These are phyloP conservation scores for Pezicula carpinea DNA, from an alignment of 2,329 filamentous ascomycete genomes.

Conservation along the genomic window DNA sequence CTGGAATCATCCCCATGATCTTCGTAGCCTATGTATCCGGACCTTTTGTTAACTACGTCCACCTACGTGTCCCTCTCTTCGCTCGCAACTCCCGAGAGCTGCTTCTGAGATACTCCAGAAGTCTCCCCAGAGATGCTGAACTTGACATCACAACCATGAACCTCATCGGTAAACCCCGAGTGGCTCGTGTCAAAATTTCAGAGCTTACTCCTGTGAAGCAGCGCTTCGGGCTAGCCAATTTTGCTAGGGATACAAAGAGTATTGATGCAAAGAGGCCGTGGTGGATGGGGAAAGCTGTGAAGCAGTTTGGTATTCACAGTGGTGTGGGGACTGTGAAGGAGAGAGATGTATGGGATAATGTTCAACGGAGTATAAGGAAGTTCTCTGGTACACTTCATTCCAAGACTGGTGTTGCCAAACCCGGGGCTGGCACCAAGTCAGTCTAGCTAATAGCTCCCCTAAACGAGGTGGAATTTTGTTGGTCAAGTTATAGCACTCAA, in stretches of 20 bases:
- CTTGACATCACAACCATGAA: constrained; percentile 37
- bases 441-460: no score
- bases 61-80: constrained; percentile 61
- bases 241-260: constrained; percentile 19
- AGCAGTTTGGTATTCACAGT: constrained; percentile 25
- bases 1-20: constrained; percentile 59
- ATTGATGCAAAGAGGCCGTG: constrained; percentile 20
- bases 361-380: constrained; percentile 6
- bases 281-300: constrained; percentile 23
- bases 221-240: constrained; percentile 28
- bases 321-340: constrained; percentile 15
- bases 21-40: constrained; percentile 60
- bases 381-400: no score
- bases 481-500: no score
- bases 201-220: constrained; percentile 22
- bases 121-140: constrained; percentile 36
- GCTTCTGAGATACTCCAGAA: constrained; percentile 47
- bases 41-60: constrained; percentile 69
- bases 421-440: no score
- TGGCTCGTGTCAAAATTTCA: constrained; percentile 18
- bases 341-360: constrained; percentile 24
- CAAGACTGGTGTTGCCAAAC: no score
- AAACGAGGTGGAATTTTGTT: no score
- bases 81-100: constrained; percentile 57
- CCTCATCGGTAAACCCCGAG: constrained; percentile 32